A percentile compares a stretch with the other conserved stretches of the same genome.
Evolutionary conservation across 495 filamentous ascomycete species (phyloP).

Genomic region (Hypoxylon perforatum): DNA sequence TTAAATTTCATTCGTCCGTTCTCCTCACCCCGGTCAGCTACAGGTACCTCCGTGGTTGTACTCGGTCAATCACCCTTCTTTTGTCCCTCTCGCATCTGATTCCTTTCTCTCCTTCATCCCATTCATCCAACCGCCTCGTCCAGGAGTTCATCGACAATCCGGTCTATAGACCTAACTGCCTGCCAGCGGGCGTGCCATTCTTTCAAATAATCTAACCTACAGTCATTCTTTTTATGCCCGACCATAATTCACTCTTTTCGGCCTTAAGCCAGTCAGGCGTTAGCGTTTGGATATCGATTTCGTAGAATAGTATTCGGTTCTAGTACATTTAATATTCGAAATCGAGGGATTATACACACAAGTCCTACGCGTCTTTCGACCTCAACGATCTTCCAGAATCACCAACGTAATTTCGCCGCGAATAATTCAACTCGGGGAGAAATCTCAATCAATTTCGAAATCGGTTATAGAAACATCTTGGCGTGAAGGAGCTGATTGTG

Average conservation of each 20-base stretch:
- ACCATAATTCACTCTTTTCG: slow-evolving; percentile 42
- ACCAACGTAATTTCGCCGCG: neutral
- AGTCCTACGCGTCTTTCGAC: slow-evolving; percentile 16
- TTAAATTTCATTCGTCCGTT: slow-evolving; percentile 45
- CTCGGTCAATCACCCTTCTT: slow-evolving; percentile 42
- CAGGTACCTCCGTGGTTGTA: slow-evolving; percentile 33
- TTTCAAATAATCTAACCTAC: slow-evolving; percentile 49
- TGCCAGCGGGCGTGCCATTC: slow-evolving; percentile 63
- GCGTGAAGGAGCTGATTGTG: slow-evolving; percentile 18
- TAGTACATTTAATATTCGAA: slow-evolving; percentile 28
- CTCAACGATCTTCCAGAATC: slow-evolving; percentile 15
- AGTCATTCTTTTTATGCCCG: slow-evolving; percentile 49
- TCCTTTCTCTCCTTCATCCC: slow-evolving; percentile 50
- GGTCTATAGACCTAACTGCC: slow-evolving; percentile 46
- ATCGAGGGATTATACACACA: slow-evolving; percentile 19
- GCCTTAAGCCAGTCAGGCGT: slow-evolving; percentile 27
- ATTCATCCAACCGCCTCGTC: slow-evolving; percentile 41
- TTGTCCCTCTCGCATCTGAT: slow-evolving; percentile 45
- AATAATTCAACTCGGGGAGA: neutral
- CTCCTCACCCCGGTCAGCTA: slow-evolving; percentile 28
- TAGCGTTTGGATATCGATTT: slow-evolving; percentile 37
- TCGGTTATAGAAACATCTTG: neutral
- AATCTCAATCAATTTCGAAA: neutral
- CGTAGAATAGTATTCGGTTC: slow-evolving; percentile 32
- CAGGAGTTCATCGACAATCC: slow-evolving; percentile 47